A percentile compares a stretch with the other conserved stretches of the same genome.
phyloP scores from a whole-genome alignment of 2,329 filamentous ascomycete species.

The Dryadomyces quercivorus region DNA sequence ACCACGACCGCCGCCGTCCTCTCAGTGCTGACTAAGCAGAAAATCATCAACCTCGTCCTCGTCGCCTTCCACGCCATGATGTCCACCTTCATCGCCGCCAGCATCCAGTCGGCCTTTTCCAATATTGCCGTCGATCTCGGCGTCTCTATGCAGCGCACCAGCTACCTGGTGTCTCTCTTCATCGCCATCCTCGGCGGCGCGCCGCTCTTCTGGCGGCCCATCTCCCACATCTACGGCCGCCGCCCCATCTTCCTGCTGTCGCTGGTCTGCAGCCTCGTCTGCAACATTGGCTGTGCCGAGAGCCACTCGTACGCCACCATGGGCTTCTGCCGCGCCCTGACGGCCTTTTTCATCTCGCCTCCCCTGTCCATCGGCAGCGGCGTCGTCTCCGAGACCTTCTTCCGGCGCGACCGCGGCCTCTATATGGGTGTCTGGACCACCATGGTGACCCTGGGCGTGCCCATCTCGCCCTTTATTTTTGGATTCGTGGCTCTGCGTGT shows the following conservation, averaged over 20 bases:
- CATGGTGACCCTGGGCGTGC: slow-evolving; percentile 17
- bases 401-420: slow-evolving; percentile 38
- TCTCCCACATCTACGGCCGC: slow-evolving; percentile 40
- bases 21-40: slow-evolving; percentile 21
- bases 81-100: slow-evolving; percentile 40
- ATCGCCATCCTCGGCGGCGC: slow-evolving; percentile 40
- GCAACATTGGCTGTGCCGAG: slow-evolving; percentile 41
- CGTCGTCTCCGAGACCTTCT: slow-evolving; percentile 45
- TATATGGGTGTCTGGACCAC: slow-evolving; percentile 47
- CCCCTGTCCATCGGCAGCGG: slow-evolving; percentile 39
- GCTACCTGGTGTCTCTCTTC: slow-evolving; percentile 42
- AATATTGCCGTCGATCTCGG: slow-evolving; percentile 37
- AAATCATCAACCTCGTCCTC: slow-evolving; percentile 36
- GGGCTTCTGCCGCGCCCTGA: slow-evolving; percentile 36
- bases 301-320: slow-evolving; percentile 34
- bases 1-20: not conserved
- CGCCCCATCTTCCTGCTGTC: slow-evolving; percentile 41
- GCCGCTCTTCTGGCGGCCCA: slow-evolving; percentile 43
- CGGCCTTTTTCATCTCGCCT: slow-evolving; percentile 43
- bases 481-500: slow-evolving; percentile 36
- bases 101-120: slow-evolving; percentile 41
- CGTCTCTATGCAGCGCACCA: slow-evolving; percentile 32
- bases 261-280: slow-evolving; percentile 29
- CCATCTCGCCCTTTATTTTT: slow-evolving; percentile 22
- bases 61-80: slow-evolving; percentile 47